Base-by-base conservation (phyloP, 2,329 filamentous ascomycete species). In the Onygena corvina region DNA sequence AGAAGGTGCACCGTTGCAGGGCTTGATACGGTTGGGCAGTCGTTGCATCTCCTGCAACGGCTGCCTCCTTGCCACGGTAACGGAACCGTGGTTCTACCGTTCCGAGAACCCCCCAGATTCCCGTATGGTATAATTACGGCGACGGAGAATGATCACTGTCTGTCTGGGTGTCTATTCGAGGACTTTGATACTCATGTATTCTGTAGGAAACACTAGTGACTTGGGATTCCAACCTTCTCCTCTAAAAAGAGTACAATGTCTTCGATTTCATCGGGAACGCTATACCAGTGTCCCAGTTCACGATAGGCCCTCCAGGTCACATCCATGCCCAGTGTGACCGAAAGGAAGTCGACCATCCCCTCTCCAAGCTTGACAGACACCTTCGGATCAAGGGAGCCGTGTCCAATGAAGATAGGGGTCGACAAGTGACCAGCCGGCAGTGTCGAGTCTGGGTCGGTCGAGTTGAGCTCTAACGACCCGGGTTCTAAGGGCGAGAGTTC, bases 241-340 rank as follows among this genome's bases (percentile, higher is more conserved):
- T 54, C 42, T 25, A 50, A 49, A 47, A 71, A 71, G 0, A 56
- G 40, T 5, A 66, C 54, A 45, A 74, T 66, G 56, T 75, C 70
- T 53, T 75, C 67, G 51, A 73, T 67, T 53, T 72, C 68, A 38
- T 74, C 68, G 0, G 71, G 70, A 11, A 72, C 59, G 51, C 67
- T 71, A 33, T 47, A 36, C 46, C 31, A 47, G 27, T 47, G 31
- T 3, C 71, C 71, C 27, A 65, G 59, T 0, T 55, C 62, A 3
- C 58, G 23, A 57, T 75, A 76, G 0, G 52, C 30, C 48, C 65
- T 65, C 65, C 66, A 71, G 8, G 59, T 48, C 3, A 71, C 66
- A 0, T 61, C 46, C 52, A 53, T 52, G 8, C 27, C 6, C 9
- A 55, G 42, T 6, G 38, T 31, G 4, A 20, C 18, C 3, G 27